Evolutionary conservation across 108 stramenopile species (phyloP).

Genomic region (Cyclostephanos invisitatus): DNA sequence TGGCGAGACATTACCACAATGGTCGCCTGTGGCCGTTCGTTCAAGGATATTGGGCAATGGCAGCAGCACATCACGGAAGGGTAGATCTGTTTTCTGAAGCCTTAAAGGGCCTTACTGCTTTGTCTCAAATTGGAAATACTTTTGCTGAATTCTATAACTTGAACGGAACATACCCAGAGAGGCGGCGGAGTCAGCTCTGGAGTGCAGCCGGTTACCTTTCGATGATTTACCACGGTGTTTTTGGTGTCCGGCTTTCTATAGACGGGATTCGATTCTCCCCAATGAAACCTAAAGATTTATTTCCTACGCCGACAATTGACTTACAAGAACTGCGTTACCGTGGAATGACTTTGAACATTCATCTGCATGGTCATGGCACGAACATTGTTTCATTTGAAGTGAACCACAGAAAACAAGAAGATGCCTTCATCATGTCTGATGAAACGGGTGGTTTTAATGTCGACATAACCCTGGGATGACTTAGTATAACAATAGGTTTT

Average conservation of each 20-base stretch:
- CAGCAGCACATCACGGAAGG: constrained; percentile 34
- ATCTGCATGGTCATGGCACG: constrained; percentile 26
- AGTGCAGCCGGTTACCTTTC: constrained; percentile 38
- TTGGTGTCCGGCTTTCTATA: constrained; percentile 32
- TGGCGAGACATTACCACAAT: constrained; percentile 40
- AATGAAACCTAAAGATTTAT: constrained; percentile 14
- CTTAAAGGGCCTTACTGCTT: constrained; percentile 11
- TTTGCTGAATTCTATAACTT: constrained; percentile 51
- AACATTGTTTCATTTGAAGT: constrained; percentile 19
- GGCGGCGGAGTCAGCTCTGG: constrained; percentile 42
- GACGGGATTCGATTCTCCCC: constrained; percentile 39
- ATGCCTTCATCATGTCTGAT: neutral
- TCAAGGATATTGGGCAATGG: constrained; percentile 48
- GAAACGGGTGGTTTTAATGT: constrained; percentile 10
- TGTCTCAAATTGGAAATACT: constrained; percentile 28
- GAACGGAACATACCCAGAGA: constrained; percentile 23
- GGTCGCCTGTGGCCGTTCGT: constrained; percentile 54
- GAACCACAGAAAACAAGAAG: constrained; percentile 8
- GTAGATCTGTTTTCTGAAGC: constrained; percentile 23
- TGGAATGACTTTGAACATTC: constrained; percentile 19
- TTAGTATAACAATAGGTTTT: neutral
- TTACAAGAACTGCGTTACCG: constrained; percentile 23
- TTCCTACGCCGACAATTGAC: constrained; percentile 1
- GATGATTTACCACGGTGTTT: constrained; percentile 48
- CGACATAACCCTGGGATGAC: neutral